These are phyloP conservation scores for Aspergillus sp. DNA, from an alignment of 2,329 filamentous ascomycete species.

Conservation along the genomic window DNA sequence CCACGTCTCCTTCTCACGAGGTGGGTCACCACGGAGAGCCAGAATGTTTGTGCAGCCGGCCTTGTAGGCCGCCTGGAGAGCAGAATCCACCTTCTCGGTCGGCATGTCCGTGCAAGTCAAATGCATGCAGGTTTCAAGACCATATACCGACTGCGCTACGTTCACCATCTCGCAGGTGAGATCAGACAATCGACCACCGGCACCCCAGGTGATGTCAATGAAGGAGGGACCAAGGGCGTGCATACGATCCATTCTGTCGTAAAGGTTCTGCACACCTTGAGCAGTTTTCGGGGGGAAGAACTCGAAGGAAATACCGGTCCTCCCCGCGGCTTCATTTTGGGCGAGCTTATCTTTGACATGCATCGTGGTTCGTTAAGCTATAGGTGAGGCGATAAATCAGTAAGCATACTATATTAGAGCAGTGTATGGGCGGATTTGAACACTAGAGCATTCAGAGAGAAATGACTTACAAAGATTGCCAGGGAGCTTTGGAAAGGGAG, in stretches of 20 bases:
- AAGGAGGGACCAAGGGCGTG: constrained; percentile 90
- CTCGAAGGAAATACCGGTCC: constrained; percentile 96
- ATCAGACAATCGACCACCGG: constrained; percentile 85
- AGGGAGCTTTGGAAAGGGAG: background rate
- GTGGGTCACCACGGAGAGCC: constrained; percentile 88
- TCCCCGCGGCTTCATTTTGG: constrained; percentile 73
- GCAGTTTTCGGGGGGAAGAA: constrained; percentile 97
- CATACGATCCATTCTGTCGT: constrained; percentile 99
- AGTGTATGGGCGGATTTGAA: no score
- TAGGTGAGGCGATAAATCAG: background rate
- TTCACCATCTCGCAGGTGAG: constrained; percentile 97
- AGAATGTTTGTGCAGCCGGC: constrained; percentile 97
- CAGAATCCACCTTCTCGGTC: constrained; percentile 83
- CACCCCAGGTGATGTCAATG: constrained; percentile 98
- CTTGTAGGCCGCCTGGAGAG: constrained; percentile 84
- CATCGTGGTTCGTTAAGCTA: constrained; percentile 59
- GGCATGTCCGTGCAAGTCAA: constrained; percentile 99
- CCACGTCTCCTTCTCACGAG: constrained; percentile 92
- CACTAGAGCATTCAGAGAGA: background rate
- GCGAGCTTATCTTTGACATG: constrained; percentile 91
- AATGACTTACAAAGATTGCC: background rate
- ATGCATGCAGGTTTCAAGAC: constrained; percentile 98
- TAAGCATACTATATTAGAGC: background rate
- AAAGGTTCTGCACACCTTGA: constrained; percentile 92
- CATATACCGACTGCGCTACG: constrained; percentile 91